Evolutionary conservation across 2,329 filamentous ascomycete genomes (phyloP).

Genomic region (Xylariales sp.): DNA sequence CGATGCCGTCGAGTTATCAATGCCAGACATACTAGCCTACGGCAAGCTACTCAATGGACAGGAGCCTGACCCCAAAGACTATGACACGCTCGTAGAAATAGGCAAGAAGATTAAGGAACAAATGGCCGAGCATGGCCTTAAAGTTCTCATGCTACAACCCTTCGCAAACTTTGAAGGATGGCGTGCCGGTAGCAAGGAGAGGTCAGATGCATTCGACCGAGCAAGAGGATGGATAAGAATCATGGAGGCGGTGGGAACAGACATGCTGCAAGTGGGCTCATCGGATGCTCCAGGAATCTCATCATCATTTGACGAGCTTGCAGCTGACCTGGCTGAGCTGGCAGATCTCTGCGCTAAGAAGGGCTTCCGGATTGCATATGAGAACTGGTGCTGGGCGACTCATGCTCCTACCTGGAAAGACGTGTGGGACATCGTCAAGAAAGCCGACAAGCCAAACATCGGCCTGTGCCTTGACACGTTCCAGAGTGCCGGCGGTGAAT

Average conservation of each 20-base stretch:
- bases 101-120: conserved; percentile 50
- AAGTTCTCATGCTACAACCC: conserved; percentile 68
- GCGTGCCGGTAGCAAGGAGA: conserved; percentile 51
- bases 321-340: conserved; percentile 58
- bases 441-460: conserved; percentile 60
- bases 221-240: conserved; percentile 65
- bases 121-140: conserved; percentile 48
- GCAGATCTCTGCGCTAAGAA: conserved; percentile 56
- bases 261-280: conserved; percentile 64
- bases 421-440: conserved; percentile 63
- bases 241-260: conserved; percentile 65
- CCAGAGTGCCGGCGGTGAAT: conserved; percentile 68
- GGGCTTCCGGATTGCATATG: conserved; percentile 63
- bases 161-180: conserved; percentile 77
- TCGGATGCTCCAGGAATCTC: conserved; percentile 59
- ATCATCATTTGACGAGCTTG: conserved; percentile 43
- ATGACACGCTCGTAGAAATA: conserved; percentile 49
- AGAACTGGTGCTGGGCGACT: conserved; percentile 81
- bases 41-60: conserved; percentile 44
- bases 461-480: conserved; percentile 77
- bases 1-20: conserved; percentile 66
- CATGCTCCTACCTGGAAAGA: conserved; percentile 64
- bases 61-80: conserved; percentile 53
- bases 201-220: conserved; percentile 57
- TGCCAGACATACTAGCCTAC: conserved; percentile 66